Evolutionary conservation across 331 rosid species (phyloP).

Genomic region (Quercus phellos): DNA sequence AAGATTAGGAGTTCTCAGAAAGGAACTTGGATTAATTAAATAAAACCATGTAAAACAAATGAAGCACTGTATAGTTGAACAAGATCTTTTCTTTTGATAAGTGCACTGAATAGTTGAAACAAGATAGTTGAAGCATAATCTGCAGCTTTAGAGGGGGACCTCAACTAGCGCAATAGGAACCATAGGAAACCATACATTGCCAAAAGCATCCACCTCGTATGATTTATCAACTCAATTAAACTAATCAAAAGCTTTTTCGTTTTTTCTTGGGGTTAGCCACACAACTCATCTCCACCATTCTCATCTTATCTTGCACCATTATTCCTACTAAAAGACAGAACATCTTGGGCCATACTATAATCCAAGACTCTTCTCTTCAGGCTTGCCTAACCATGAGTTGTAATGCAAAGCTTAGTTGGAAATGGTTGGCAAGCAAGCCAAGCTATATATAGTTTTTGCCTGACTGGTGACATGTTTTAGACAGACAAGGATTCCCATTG

Average conservation of each 20-base stretch:
- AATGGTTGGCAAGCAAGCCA: neutral
- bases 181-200: neutral
- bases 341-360: neutral
- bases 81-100: neutral
- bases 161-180: neutral
- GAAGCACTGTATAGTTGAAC: neutral
- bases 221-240: neutral
- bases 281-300: neutral
- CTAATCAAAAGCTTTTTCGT: neutral
- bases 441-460: neutral
- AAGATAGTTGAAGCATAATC: neutral
- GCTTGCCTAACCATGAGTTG: neutral
- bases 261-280: neutral
- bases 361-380: neutral
- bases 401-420: neutral
- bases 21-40: neutral
- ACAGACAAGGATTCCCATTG: neutral
- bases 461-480: neutral
- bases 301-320: neutral
- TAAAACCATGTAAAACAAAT: neutral
- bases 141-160: neutral
- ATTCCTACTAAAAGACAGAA: neutral
- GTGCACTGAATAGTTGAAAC: neutral
- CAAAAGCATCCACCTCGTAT: neutral
- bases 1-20: neutral